phyloP scores from a whole-genome alignment of 1,139 yeast species.

The Eremothecium coryli region DNA sequence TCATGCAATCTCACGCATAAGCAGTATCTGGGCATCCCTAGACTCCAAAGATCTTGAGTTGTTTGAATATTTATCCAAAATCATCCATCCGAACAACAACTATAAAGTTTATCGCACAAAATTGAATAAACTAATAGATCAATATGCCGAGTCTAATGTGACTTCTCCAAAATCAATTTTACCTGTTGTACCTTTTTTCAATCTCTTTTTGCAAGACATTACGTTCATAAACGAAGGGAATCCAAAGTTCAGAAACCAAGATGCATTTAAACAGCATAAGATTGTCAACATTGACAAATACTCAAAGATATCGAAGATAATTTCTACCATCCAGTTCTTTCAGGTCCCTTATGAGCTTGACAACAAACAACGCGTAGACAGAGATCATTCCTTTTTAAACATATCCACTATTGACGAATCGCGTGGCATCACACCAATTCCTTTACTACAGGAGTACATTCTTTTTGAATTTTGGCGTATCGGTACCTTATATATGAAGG shows the following conservation, averaged over 20 bases:
- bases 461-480: constrained; percentile 64
- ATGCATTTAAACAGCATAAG: constrained; percentile 40
- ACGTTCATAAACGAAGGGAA: constrained; percentile 87
- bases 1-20: constrained; percentile 63
- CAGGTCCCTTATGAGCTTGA: constrained; percentile 50
- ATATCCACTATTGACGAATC: constrained; percentile 26
- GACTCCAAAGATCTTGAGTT: constrained; percentile 57
- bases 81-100: constrained; percentile 78
- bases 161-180: constrained; percentile 42
- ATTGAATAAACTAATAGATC: constrained; percentile 44
- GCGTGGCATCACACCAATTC: constrained; percentile 23
- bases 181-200: constrained; percentile 81
- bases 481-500: constrained; percentile 47
- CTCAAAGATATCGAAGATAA: constrained; percentile 59
- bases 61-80: constrained; percentile 57
- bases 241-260: constrained; percentile 54
- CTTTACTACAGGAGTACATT: constrained; percentile 48
- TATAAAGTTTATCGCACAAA: constrained; percentile 66
- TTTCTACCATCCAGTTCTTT: constrained; percentile 69
- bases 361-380: constrained; percentile 12
- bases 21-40: constrained; percentile 55
- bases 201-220: constrained; percentile 74
- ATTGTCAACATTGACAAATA: constrained; percentile 74
- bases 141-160: constrained; percentile 19
- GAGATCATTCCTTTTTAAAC: constrained; percentile 30